phyloP scores from a whole-genome alignment of 2,329 filamentous ascomycete genomes.

The Ophioceras dolichostomum region DNA sequence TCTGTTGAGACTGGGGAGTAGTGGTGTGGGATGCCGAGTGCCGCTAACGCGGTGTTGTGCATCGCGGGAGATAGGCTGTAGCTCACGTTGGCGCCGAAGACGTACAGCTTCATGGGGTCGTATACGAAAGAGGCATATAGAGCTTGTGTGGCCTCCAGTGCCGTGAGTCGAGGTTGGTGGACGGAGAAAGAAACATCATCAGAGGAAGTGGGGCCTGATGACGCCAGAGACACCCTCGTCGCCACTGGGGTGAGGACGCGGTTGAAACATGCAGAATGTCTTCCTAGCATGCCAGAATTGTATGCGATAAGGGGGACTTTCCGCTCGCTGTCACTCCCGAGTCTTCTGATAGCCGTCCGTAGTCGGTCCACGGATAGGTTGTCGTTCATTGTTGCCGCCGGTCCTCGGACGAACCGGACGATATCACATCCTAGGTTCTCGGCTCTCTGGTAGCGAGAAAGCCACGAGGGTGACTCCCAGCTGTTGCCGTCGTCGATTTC shows the following conservation, averaged over 20 bases:
- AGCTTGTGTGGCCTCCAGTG: slow-evolving; percentile 49
- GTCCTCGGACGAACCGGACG: slow-evolving; percentile 46
- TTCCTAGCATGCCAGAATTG: slow-evolving; percentile 50
- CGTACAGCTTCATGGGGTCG: slow-evolving; percentile 41
- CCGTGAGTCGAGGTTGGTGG: slow-evolving; percentile 31
- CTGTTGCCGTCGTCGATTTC: too few species aligned
- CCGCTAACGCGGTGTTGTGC: slow-evolving; percentile 58
- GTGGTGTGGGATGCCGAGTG: slow-evolving; percentile 55
- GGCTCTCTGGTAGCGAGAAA: slow-evolving; percentile 51
- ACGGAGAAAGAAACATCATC: background rate
- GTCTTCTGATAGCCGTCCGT: too few species aligned
- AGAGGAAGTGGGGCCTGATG: slow-evolving; percentile 4
- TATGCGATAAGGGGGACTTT: slow-evolving; percentile 47
- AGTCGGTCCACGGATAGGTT: too few species aligned
- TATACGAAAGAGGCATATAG: slow-evolving; percentile 55
- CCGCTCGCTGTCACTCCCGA: slow-evolving; percentile 22
- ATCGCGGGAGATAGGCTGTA: slow-evolving; percentile 68
- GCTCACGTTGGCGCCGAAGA: slow-evolving; percentile 59
- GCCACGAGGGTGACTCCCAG: too few species aligned
- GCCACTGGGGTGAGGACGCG: slow-evolving; percentile 49
- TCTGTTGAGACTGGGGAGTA: slow-evolving; percentile 54
- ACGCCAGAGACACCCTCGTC: slow-evolving; percentile 20
- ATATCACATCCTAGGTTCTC: slow-evolving; percentile 46
- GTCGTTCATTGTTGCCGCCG: slow-evolving; percentile 43
- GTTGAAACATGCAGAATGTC: slow-evolving; percentile 56